Percentiles rank a stretch among this genome's conserved stretches.
These are phyloP conservation scores for Fragaria vesca DNA, from an alignment of 306 rosid species.

Conservation along the genomic window DNA sequence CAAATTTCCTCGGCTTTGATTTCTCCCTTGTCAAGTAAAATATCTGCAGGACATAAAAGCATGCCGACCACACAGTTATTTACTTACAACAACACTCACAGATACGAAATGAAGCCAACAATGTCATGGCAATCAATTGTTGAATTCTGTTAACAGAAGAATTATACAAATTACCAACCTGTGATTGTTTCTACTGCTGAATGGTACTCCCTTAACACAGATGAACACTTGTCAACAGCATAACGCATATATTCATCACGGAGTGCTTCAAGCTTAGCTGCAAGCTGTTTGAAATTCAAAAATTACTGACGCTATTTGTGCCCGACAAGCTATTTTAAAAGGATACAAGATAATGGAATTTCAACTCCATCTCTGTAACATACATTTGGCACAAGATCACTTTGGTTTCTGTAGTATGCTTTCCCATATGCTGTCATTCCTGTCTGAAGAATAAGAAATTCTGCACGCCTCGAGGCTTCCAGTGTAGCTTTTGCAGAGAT, in stretches of 20 bases:
- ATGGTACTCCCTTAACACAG: conserved; percentile 68
- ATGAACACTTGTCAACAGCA: conserved; percentile 70
- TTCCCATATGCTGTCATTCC: conserved; percentile 99
- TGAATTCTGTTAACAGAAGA: conserved; percentile 24
- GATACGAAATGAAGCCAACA: conserved; percentile 11
- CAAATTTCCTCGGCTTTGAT: conserved; percentile 83
- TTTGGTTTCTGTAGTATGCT: conserved; percentile 73
- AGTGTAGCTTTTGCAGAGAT: conserved; percentile 83
- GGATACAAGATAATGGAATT: conserved; percentile 16
- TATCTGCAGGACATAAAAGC: conserved; percentile 56
- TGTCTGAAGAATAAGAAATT: conserved; percentile 83
- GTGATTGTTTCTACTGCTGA: conserved; percentile 92
- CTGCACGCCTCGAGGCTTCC: conserved; percentile 83
- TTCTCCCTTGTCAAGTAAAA: conserved; percentile 78
- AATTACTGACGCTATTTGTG: conserved; percentile 2
- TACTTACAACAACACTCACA: conserved; percentile 2
- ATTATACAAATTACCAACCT: conserved; percentile 48
- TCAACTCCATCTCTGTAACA: conserved; percentile 27
- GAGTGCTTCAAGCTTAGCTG: conserved; percentile 86
- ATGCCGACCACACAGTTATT: conserved; percentile 15
- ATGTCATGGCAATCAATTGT: conserved; percentile 4
- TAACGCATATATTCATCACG: conserved; percentile 94
- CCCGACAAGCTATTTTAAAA: neutral
- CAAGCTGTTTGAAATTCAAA: conserved; percentile 57
- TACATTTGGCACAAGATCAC: conserved; percentile 96